Base-by-base conservation (phyloP, 208 protist genomes). In the Wallacemonas rigidus region DNA sequence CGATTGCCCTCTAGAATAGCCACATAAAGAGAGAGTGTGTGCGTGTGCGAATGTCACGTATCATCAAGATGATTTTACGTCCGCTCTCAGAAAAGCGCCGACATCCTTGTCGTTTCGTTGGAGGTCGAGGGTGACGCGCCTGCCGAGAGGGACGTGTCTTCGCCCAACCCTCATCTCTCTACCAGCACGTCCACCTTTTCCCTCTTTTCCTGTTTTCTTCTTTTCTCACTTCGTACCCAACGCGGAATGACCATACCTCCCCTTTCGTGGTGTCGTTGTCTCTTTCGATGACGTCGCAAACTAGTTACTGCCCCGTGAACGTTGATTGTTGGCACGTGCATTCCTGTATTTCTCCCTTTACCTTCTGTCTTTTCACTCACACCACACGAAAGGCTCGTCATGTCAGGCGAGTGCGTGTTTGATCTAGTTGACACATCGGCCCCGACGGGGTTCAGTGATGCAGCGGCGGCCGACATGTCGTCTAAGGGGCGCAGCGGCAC, bases 391-490 rank as follows among this genome's bases (percentile, higher is more conserved):
- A 71, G 48, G 36, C 45, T 6, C 15, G 38, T 15, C 56, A 97
- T 97, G 92, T 97, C 92, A 14, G 92, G 92, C 17, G 90, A 97
- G 74, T 91, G 86, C 75, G 84, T 97, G 12, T 95, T 91, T 76
- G 82, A 94, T 61, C 62, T 97, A 54, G 81, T 97, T 56, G 82
- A 82, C 57, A 77, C 58, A 44, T 74, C 58, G 17, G 40, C 74
- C 15, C 38, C 63, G 38, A 70, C 50, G 9, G 62, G 41, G 3
- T 74, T 70, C 14, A 60, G 44, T 35, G 67, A 67, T 7, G 55
- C 62, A 2, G 55, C 54, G 43, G 43, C 39, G 12, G 43, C 48
- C 15, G 36, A 26, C 26, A 26, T 14, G 6, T 71, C 36, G 12
- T 64, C 76, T 3, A 54, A 65, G 43, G 43, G 56, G 11, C 65